Evolutionary conservation across 768 basidiomycete species (phyloP).

Genomic region (Leccinellum luteum): DNA sequence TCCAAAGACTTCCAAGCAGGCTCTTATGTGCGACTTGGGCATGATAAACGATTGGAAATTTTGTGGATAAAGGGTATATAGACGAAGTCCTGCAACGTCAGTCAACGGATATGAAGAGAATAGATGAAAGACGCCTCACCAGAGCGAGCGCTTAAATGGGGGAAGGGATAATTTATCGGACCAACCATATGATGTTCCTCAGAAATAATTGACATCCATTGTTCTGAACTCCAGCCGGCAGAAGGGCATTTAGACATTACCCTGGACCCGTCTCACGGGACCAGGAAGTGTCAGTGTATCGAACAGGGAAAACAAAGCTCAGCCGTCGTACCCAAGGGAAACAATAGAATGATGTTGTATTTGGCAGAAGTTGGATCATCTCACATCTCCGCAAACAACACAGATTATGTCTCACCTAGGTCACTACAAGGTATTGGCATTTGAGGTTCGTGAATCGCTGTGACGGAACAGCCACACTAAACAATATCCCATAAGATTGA

Average conservation of each 20-base stretch:
- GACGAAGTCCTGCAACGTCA: slow-evolving; percentile 50
- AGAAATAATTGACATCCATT: slow-evolving; percentile 18
- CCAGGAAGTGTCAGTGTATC: slow-evolving; percentile 7
- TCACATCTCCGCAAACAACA: slow-evolving; percentile 16
- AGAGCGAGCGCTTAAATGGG: slow-evolving; percentile 20
- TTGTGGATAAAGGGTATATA: slow-evolving; percentile 23
- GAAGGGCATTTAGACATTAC: slow-evolving; percentile 2
- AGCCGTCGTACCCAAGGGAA: background rate
- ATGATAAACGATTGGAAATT: background rate
- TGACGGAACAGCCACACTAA: slow-evolving; percentile 14
- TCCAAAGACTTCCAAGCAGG: background rate
- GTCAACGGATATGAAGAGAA: slow-evolving; percentile 14
- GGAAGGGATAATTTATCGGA: slow-evolving; percentile 9
- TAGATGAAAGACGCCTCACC: slow-evolving; percentile 4
- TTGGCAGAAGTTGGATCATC: slow-evolving; percentile 3
- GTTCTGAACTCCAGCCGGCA: slow-evolving; percentile 12
- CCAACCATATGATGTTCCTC: slow-evolving; percentile 7
- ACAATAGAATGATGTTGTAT: slow-evolving; percentile 24
- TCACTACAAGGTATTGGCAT: slow-evolving; percentile 25
- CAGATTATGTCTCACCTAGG: slow-evolving; percentile 33
- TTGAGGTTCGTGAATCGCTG: background rate
- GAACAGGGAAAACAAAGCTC: slow-evolving; percentile 24
- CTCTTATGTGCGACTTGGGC: slow-evolving; percentile 25
- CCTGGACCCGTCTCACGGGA: slow-evolving; percentile 5
- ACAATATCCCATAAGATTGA: slow-evolving; percentile 10